Evolutionary conservation across 768 basidiomycete genomes (phyloP).

Genomic region (Suillus discolor): DNA sequence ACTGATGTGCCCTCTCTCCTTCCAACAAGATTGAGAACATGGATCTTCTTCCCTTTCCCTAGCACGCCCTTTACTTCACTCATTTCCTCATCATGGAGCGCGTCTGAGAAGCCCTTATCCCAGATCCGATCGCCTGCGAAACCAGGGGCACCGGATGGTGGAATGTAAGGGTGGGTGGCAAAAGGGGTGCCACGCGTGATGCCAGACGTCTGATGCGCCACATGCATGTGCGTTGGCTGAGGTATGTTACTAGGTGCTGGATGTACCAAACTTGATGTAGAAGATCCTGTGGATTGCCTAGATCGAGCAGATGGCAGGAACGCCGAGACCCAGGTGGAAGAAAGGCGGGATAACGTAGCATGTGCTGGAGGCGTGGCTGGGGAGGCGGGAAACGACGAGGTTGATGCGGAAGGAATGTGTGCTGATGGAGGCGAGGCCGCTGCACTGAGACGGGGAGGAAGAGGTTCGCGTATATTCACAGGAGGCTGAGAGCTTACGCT

Average conservation of each 20-base stretch:
- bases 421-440: conserved; percentile 27
- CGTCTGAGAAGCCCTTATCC: conserved; percentile 67
- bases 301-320: conserved; percentile 37
- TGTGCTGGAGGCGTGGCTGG: conserved; percentile 22
- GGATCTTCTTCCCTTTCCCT: conserved; percentile 24
- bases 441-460: conserved; percentile 25
- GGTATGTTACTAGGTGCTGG: conserved; percentile 17
- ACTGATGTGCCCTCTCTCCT: conserved; percentile 54
- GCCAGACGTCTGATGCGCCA: conserved; percentile 2
- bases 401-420: conserved; percentile 22
- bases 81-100: conserved; percentile 43
- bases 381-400: conserved; percentile 15
- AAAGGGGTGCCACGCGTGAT: conserved; percentile 57
- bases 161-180: conserved; percentile 43
- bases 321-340: conserved; percentile 54
- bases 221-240: conserved; percentile 14
- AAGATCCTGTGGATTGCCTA: conserved; percentile 13
- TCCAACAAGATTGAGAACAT: conserved; percentile 53
- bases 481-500: conserved; percentile 13
- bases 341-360: conserved; percentile 46
- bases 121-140: conserved; percentile 66
- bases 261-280: conserved; percentile 10
- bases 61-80: conserved; percentile 51
- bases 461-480: conserved; percentile 17
- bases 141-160: conserved; percentile 74